phyloP scores from a whole-genome alignment of 1,284 basidiomycete genomes.

The Sporisorium graminicola region DNA sequence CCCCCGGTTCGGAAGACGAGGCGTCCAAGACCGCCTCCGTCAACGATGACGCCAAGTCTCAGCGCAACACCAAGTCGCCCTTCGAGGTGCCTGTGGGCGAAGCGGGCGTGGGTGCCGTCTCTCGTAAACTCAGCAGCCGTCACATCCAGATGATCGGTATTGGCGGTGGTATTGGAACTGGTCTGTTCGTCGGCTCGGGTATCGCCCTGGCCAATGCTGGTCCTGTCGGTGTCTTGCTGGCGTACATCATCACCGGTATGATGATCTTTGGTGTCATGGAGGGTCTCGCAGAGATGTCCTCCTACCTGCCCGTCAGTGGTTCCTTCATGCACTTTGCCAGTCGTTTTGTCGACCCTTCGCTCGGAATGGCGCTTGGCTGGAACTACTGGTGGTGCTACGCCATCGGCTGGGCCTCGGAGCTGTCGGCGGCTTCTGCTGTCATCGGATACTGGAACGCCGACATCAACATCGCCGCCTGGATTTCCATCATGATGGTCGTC shows the following conservation, averaged over 20 bases:
- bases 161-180: constrained; percentile 64
- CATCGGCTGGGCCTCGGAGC: constrained; percentile 63
- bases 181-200: constrained; percentile 63
- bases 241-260: constrained; percentile 59
- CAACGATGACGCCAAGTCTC: constrained; percentile 23
- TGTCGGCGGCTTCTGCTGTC: constrained; percentile 71
- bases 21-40: constrained; percentile 31
- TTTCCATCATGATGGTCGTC: constrained; percentile 57
- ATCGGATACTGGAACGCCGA: constrained; percentile 66
- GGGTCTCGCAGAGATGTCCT: constrained; percentile 62
- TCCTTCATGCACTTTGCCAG: constrained; percentile 61
- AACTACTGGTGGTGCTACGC: constrained; percentile 65
- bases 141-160: constrained; percentile 63
- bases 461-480: constrained; percentile 58
- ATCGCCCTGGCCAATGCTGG: constrained; percentile 55
- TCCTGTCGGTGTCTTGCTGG: constrained; percentile 59
- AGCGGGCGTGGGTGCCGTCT: constrained; percentile 39
- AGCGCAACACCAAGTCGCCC: constrained; percentile 23
- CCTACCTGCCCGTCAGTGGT: constrained; percentile 61
- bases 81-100: constrained; percentile 43
- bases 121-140: constrained; percentile 40
- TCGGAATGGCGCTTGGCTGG: constrained; percentile 76
- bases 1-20: constrained; percentile 12
- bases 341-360: constrained; percentile 75
- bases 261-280: constrained; percentile 61